Conservation (phyloP, 805 yeast genomes). For the Wickerhamomyces bisporus region DNA sequence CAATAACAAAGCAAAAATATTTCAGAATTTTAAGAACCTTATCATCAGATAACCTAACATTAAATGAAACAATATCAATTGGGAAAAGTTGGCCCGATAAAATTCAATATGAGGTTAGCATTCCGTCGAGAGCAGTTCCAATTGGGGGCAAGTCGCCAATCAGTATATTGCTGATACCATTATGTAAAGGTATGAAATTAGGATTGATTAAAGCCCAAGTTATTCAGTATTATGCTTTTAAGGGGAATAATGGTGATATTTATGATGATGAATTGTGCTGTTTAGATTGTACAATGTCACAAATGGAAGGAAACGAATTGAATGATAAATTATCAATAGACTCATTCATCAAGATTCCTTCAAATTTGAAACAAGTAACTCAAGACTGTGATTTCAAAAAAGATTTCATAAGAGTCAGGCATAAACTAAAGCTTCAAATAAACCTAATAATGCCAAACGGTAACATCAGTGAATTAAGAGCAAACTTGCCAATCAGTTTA, state of each 20-base stretch:
- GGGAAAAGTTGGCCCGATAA: conserved; percentile 89
- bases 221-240: conserved; percentile 57
- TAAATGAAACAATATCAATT: conserved; percentile 82
- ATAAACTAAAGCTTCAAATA: conserved; percentile 71
- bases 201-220: conserved; percentile 64
- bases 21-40: conserved; percentile 78
- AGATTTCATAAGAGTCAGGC: conserved; percentile 68
- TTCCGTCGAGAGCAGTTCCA: conserved; percentile 83
- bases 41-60: conserved; percentile 64
- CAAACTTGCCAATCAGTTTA: conserved; percentile 71
- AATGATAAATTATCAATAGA: conserved; percentile 61
- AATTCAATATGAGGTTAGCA: conserved; percentile 79
- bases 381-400: conserved; percentile 74
- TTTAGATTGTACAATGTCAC: conserved; percentile 42
- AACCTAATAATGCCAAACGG: conserved; percentile 70
- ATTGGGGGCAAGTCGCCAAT: conserved; percentile 74
- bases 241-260: conserved; percentile 50
- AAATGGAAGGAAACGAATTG: conserved; percentile 36
- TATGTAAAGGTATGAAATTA: conserved; percentile 68
- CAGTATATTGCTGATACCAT: conserved; percentile 66
- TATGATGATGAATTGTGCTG: conserved; percentile 59
- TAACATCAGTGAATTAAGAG: conserved; percentile 80
- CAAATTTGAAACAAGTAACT: conserved; percentile 63
- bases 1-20: conserved; percentile 46
- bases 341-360: conserved; percentile 58